Evolutionary conservation across 192 early-diverging fungal genomes (phyloP).

Genomic region (Rhizophlyctis rosea): DNA sequence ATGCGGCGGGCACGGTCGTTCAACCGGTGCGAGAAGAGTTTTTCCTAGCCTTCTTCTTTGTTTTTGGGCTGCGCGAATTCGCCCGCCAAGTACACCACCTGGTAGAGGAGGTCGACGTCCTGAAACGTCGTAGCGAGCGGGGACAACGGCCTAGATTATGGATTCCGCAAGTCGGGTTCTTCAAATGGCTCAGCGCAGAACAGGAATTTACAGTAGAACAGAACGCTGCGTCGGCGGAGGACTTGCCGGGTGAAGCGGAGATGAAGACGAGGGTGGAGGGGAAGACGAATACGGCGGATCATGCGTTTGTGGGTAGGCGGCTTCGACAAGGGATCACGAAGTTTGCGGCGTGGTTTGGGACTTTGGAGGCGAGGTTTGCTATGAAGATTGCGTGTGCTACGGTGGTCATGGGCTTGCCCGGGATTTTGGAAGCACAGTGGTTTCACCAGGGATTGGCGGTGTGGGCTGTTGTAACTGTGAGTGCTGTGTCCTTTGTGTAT

Average conservation of each 20-base stretch:
- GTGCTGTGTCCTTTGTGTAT: no score
- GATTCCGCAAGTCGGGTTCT: neutral
- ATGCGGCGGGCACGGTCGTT: neutral
- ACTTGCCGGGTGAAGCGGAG: no score
- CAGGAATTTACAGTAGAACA: slow-evolving; percentile 2
- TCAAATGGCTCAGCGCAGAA: neutral
- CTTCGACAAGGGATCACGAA: neutral
- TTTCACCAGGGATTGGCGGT: neutral
- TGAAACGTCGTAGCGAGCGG: neutral
- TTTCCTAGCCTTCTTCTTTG: neutral
- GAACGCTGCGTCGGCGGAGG: neutral
- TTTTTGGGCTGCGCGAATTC: neutral
- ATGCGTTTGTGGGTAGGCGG: neutral
- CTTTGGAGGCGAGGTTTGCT: neutral
- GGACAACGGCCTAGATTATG: neutral
- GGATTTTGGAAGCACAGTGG: neutral
- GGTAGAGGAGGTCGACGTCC: neutral
- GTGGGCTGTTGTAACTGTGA: neutral
- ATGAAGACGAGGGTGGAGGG: no score
- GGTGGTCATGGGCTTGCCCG: neutral
- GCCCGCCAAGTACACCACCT: neutral
- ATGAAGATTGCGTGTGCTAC: neutral
- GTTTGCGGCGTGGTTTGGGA: neutral
- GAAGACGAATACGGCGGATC: neutral
- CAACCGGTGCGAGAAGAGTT: slow-evolving; percentile 4